phyloP scores from a whole-genome alignment of 495 filamentous ascomycete species.

The Talaromyces borbonicus region DNA sequence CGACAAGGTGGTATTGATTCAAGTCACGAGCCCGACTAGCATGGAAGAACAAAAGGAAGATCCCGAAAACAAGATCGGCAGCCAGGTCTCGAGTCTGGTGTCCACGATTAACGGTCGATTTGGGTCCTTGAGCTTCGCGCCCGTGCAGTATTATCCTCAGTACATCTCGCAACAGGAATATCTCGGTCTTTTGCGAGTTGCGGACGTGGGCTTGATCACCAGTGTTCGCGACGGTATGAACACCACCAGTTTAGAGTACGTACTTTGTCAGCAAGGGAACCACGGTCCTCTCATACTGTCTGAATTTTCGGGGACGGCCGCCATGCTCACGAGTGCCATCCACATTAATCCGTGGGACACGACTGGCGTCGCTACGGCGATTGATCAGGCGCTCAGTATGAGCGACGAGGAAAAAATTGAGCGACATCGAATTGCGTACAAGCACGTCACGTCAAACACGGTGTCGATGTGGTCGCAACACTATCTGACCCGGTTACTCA shows the following conservation, averaged over 20 bases:
- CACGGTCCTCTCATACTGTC: conserved; percentile 84
- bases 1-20: conserved; percentile 86
- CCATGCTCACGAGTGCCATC: conserved; percentile 71
- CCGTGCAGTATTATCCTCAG: conserved; percentile 87
- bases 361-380: conserved; percentile 65
- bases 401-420: conserved; percentile 45
- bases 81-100: conserved; percentile 77
- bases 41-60: conserved; percentile 66
- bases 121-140: conserved; percentile 74
- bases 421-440: conserved; percentile 51
- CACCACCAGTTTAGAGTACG: conserved; percentile 86
- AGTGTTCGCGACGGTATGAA: conserved; percentile 95
- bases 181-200: conserved; percentile 77
- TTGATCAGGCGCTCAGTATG: conserved; percentile 72
- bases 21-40: conserved; percentile 80
- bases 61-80: conserved; percentile 58
- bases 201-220: conserved; percentile 84
- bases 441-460: conserved; percentile 72
- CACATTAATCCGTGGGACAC: conserved; percentile 95
- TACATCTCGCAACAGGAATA: conserved; percentile 83
- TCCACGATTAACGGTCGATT: conserved; percentile 83
- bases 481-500: conserved; percentile 64
- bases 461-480: conserved; percentile 74
- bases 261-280: conserved; percentile 77
- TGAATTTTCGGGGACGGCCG: conserved; percentile 90